phyloP scores from a whole-genome alignment of 2,329 filamentous ascomycete genomes.

The Zasmidium cellare region DNA sequence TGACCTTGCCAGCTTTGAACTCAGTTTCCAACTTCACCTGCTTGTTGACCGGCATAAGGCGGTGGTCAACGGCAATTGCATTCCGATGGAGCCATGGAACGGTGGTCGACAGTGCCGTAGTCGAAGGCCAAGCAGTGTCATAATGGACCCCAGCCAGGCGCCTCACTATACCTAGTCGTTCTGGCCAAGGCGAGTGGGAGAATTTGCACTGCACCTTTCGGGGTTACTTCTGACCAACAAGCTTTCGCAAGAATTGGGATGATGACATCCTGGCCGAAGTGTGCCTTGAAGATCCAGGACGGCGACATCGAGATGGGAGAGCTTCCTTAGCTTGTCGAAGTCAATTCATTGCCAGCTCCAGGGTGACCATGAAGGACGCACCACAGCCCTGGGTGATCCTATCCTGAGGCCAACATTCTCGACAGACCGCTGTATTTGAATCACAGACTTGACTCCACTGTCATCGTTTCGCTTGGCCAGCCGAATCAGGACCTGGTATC shows the following conservation, averaged over 20 bases:
- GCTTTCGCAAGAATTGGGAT: background rate
- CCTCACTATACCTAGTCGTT: background rate
- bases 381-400: background rate
- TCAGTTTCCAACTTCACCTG: background rate
- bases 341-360: background rate
- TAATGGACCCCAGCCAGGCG: background rate
- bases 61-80: no score
- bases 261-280: constrained; percentile 1
- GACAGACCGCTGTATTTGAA: background rate
- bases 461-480: background rate
- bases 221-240: background rate
- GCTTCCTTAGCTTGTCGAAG: background rate
- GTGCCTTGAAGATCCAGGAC: background rate
- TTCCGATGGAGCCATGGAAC: no score
- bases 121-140: background rate
- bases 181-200: background rate
- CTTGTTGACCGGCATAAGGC: background rate
- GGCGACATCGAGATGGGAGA: background rate
- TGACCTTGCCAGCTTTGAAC: background rate
- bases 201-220: background rate
- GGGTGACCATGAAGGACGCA: background rate
- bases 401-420: background rate
- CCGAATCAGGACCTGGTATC: background rate
- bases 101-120: no score
- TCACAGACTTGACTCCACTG: background rate